phyloP scores from a whole-genome alignment of 2,329 filamentous ascomycete species.

The Xylariaceae sp. region DNA sequence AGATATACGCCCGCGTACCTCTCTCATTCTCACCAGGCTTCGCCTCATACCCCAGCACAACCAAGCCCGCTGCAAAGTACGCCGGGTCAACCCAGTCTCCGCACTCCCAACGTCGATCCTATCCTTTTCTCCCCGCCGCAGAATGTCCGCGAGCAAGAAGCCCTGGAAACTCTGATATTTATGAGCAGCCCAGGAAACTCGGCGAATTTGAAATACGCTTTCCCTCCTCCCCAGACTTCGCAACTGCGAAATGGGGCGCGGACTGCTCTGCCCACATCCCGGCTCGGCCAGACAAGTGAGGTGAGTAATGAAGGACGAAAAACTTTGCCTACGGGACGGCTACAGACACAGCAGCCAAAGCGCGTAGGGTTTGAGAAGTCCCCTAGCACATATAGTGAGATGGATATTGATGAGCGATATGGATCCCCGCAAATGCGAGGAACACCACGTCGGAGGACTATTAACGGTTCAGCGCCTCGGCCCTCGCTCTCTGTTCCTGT shows the following conservation, averaged over 20 bases:
- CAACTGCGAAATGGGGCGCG: constrained; percentile 41
- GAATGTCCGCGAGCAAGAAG: constrained; percentile 76
- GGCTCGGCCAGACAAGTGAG: constrained; percentile 36
- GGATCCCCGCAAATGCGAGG: constrained; percentile 45
- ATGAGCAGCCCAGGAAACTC: constrained; percentile 82
- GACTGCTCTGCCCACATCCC: constrained; percentile 53
- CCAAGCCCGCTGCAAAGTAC: constrained; percentile 49
- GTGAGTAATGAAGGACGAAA: constrained; percentile 51
- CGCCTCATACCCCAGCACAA: constrained; percentile 48
- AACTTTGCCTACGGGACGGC: constrained; percentile 56
- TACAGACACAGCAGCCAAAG: constrained; percentile 46
- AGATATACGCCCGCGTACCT: constrained; percentile 56
- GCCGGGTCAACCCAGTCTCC: constrained; percentile 42
- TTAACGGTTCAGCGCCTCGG: constrained; percentile 46
- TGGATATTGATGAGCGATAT: constrained; percentile 53
- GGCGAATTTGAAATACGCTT: constrained; percentile 62
- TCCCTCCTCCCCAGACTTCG: constrained; percentile 50
- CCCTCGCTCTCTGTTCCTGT: constrained; percentile 54
- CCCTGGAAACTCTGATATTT: constrained; percentile 79
- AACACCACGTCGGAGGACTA: constrained; percentile 50
- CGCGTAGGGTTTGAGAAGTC: constrained; percentile 57
- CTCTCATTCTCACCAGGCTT: constrained; percentile 55
- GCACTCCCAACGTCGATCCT: constrained; percentile 52
- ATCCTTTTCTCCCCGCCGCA: constrained; percentile 73
- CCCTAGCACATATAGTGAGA: constrained; percentile 49